These are phyloP conservation scores for Puccinia novopanici DNA, from an alignment of 1,284 basidiomycete genomes.

Conservation along the genomic window DNA sequence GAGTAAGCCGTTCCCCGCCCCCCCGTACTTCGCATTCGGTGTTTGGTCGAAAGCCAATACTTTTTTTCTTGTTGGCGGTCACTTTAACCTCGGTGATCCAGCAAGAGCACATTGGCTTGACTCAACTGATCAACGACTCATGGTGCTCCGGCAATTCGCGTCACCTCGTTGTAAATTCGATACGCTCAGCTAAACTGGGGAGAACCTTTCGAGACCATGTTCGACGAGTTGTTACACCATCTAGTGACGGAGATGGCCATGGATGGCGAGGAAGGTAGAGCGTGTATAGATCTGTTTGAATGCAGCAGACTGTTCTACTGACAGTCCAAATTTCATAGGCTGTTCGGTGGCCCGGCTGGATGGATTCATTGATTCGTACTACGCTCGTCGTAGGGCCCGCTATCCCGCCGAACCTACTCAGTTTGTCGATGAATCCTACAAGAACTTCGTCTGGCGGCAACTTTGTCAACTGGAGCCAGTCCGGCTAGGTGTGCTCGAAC, in stretches of 20 bases:
- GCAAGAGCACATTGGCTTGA: background rate
- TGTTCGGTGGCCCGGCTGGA: constrained; percentile 46
- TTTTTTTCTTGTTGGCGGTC: no score
- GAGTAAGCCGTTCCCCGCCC: no score
- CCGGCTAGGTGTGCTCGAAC: constrained; percentile 40
- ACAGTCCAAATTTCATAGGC: constrained; percentile 14
- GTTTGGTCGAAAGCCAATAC: no score
- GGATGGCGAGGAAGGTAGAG: constrained; percentile 50
- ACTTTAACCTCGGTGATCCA: no score
- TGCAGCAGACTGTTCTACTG: background rate
- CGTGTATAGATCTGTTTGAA: background rate
- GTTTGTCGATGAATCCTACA: constrained; percentile 38
- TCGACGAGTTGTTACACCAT: constrained; percentile 41
- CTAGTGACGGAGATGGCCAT: constrained; percentile 49
- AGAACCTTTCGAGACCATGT: constrained; percentile 22
- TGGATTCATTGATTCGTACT: constrained; percentile 48
- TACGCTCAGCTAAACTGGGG: background rate
- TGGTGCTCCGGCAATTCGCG: background rate
- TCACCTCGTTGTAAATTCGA: background rate
- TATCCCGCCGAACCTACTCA: constrained; percentile 40
- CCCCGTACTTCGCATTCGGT: no score
- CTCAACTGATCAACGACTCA: background rate
- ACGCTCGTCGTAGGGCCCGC: constrained; percentile 25
- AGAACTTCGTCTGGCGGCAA: constrained; percentile 48
- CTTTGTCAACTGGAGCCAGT: constrained; percentile 48